These are phyloP conservation scores for Kwoniella pini DNA, from an alignment of 768 basidiomycete genomes.

Conservation along the genomic window DNA sequence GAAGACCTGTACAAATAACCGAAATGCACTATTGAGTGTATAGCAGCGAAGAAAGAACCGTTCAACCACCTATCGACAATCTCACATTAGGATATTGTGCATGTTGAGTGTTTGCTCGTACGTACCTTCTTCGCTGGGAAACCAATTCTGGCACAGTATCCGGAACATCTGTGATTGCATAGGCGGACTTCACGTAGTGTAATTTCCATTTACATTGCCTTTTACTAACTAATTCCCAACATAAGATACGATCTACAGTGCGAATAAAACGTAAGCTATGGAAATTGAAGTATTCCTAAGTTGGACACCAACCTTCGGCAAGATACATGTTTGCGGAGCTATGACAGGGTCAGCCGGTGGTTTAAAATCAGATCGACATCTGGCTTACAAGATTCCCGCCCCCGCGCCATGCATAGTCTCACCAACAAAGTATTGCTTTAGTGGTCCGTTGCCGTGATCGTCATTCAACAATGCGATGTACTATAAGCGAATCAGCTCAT, in stretches of 20 bases:
- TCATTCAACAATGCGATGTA: constrained; percentile 90
- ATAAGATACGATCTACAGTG: constrained; percentile 69
- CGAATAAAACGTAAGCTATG: too few species aligned
- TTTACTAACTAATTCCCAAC: constrained; percentile 98
- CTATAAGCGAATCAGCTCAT: constrained; percentile 12
- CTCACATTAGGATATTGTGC: background rate
- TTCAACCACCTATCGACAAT: constrained; percentile 77
- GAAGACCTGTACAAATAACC: constrained; percentile 91
- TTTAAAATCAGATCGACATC: background rate
- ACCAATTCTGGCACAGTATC: constrained; percentile 92
- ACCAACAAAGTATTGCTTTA: constrained; percentile 95
- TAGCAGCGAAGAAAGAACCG: constrained; percentile 95
- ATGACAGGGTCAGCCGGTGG: background rate
- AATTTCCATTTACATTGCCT: constrained; percentile 84
- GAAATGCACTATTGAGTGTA: constrained; percentile 90
- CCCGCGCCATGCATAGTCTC: constrained; percentile 72
- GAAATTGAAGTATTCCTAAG: too few species aligned
- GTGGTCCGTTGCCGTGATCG: constrained; percentile 73
- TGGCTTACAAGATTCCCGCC: constrained; percentile 54
- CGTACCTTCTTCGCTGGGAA: constrained; percentile 71
- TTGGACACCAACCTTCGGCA: constrained; percentile 70
- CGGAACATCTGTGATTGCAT: constrained; percentile 88
- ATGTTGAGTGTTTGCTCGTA: background rate
- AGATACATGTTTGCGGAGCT: constrained; percentile 62
- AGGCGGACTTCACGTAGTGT: constrained; percentile 95